phyloP scores from a whole-genome alignment of 257 asterid species.

The Rubia yunnanensis region DNA sequence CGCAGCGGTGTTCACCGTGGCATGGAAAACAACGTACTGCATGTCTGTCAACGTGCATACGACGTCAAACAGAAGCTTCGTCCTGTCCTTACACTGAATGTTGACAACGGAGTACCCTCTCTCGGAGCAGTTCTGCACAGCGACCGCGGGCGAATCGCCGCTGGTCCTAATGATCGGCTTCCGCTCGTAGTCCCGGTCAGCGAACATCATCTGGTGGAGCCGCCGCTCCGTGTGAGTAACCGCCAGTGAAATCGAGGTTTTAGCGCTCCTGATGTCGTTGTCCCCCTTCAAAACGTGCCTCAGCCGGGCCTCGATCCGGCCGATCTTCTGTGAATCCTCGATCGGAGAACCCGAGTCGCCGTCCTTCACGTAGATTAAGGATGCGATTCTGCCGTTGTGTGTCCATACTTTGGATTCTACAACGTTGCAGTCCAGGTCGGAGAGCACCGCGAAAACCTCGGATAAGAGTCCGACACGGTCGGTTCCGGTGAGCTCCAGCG shows the following conservation, averaged over 20 bases:
- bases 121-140: slow-evolving; percentile 69
- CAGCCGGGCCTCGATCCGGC: slow-evolving; percentile 46
- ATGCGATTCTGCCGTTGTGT: slow-evolving; percentile 82
- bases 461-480: slow-evolving; percentile 86
- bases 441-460: slow-evolving; percentile 82
- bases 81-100: slow-evolving; percentile 71
- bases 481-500: slow-evolving; percentile 73
- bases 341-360: slow-evolving; percentile 58
- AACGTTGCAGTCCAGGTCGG: slow-evolving; percentile 55
- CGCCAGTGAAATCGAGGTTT: slow-evolving; percentile 52
- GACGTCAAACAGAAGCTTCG: slow-evolving; percentile 78
- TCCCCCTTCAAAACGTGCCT: slow-evolving; percentile 90
- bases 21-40: slow-evolving; percentile 88
- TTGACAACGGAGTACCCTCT: slow-evolving; percentile 78
- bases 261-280: slow-evolving; percentile 71
- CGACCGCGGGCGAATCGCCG: slow-evolving; percentile 40
- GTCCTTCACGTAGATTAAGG: slow-evolving; percentile 64
- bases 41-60: slow-evolving; percentile 91
- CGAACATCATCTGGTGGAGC: slow-evolving; percentile 98
- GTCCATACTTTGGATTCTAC: slow-evolving; percentile 94
- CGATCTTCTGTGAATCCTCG: slow-evolving; percentile 53
- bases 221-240: slow-evolving; percentile 83
- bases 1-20: slow-evolving; percentile 56
- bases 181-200: slow-evolving; percentile 82
- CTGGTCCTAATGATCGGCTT: slow-evolving; percentile 28